Conservation (phyloP, 2,329 filamentous ascomycete species). For the Fulvia fulva region DNA sequence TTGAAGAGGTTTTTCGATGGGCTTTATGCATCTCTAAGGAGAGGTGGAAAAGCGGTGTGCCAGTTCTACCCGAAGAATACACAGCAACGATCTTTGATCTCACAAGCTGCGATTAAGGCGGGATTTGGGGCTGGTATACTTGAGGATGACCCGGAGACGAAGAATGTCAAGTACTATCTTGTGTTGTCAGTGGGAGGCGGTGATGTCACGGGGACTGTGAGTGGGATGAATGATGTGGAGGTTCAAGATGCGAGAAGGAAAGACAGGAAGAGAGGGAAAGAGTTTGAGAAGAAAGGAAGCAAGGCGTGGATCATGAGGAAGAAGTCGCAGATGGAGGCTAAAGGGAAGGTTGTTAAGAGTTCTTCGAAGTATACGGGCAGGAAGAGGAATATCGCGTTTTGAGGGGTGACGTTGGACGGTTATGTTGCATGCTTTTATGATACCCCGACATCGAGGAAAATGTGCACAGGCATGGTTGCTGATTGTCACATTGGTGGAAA, state of each 20-base stretch:
- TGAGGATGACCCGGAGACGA: slow-evolving; percentile 93
- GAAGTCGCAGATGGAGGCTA: slow-evolving; percentile 89
- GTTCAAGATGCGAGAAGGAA: slow-evolving; percentile 66
- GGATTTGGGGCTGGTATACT: slow-evolving; percentile 93
- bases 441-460: neutral
- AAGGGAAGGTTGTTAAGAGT: slow-evolving; percentile 90
- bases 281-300: slow-evolving; percentile 67
- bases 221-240: slow-evolving; percentile 79
- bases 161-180: slow-evolving; percentile 94
- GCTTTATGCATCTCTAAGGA: slow-evolving; percentile 74
- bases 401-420: slow-evolving; percentile 21
- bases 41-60: slow-evolving; percentile 86
- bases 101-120: slow-evolving; percentile 80
- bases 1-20: slow-evolving; percentile 87
- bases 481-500: too few species aligned
- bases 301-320: slow-evolving; percentile 81
- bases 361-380: slow-evolving; percentile 91
- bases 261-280: slow-evolving; percentile 47
- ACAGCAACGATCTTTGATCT: slow-evolving; percentile 86
- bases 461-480: too few species aligned
- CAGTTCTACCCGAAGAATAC: slow-evolving; percentile 99
- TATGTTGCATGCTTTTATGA: neutral
- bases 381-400: slow-evolving; percentile 78
- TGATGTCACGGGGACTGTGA: slow-evolving; percentile 81
- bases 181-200: slow-evolving; percentile 84